Base-by-base conservation (phyloP, 176 grass and related monocot species). In the Triticum dicoccoides region DNA sequence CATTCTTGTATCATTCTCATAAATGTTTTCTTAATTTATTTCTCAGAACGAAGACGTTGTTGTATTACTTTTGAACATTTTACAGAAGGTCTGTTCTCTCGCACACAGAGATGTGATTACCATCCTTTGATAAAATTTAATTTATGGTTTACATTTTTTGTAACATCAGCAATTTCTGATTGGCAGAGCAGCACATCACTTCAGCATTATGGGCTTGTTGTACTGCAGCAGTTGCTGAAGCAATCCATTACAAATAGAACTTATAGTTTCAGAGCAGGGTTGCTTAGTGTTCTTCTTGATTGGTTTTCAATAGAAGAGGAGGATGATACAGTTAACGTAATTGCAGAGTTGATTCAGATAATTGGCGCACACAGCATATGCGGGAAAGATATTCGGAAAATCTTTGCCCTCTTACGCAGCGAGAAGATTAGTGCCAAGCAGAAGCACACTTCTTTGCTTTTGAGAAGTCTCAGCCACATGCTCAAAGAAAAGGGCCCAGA, bases 401-500 rank as follows among this genome's bases (percentile, higher is more conserved):
- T 91, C 29, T 94, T 94, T 89, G 89, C 92, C 52, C 90, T 94
- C 89, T 76, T 94, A 24, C 87, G 89, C 14, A 81, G 87, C 33
- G 90, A 83, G 69, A 94, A 87, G 61, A 89, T 70, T 58, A 77
- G 80, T 65, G 86, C 64, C 69, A 84, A 80, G 65, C 87, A 92
- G 71, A 91, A 87, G 30, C 81, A 91, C 27, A 91, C 84, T 79
- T 82, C 87, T 37, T 87, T 95, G 35, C 90, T 95, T 77, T 92
- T 95, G 90, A 82, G 76, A 83, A 90, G 90, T 86, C 87, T 95
- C 82, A 83, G 76, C 59, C 87, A 89, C 65, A 92, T 95, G 87
- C 87, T 95, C 41, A 95, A 95, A 82, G 92, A 95, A 83, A 95
- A 95, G 79, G 92, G 92, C 39, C 92, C 92, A 76, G 92, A 95